Percentiles rank a stretch among this genome's conserved stretches.
Conservation (phyloP, 352 stramenopile species). For the Globisporangium lucens region DNA sequence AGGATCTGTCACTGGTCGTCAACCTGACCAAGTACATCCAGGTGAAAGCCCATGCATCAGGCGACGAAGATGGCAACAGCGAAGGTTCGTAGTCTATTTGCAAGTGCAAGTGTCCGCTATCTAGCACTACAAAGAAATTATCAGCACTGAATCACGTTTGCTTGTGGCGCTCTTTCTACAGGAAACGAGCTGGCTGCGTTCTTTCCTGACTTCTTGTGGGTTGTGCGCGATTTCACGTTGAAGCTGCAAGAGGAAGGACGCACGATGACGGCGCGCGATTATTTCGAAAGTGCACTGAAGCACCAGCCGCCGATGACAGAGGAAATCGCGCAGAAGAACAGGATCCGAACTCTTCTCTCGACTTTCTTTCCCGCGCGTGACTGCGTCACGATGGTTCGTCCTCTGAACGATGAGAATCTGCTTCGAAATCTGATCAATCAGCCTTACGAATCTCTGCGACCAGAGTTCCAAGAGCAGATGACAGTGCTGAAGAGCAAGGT, state of each 20-base stretch:
- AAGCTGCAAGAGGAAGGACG: conserved; percentile 57
- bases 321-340: conserved; percentile 57
- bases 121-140: background rate
- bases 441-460: conserved; percentile 51
- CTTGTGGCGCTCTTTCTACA: background rate
- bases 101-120: background rate
- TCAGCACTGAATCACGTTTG: background rate
- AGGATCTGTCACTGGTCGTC: conserved; percentile 75
- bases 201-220: conserved; percentile 73
- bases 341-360: conserved; percentile 49
- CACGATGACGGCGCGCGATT: conserved; percentile 56
- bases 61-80: conserved; percentile 7
- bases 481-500: conserved; percentile 55
- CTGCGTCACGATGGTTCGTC: conserved; percentile 77
- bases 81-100: conserved; percentile 1
- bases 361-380: conserved; percentile 75
- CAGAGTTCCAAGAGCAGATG: conserved; percentile 67
- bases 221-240: conserved; percentile 78
- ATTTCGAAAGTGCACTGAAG: conserved; percentile 75
- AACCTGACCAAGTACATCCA: conserved; percentile 78
- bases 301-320: conserved; percentile 44
- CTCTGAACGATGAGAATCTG: conserved; percentile 60
- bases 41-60: conserved; percentile 25
- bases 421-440: conserved; percentile 51
- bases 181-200: conserved; percentile 48